Conservation (phyloP, 129 eudicot species). For the Pulicaria dysenterica region DNA sequence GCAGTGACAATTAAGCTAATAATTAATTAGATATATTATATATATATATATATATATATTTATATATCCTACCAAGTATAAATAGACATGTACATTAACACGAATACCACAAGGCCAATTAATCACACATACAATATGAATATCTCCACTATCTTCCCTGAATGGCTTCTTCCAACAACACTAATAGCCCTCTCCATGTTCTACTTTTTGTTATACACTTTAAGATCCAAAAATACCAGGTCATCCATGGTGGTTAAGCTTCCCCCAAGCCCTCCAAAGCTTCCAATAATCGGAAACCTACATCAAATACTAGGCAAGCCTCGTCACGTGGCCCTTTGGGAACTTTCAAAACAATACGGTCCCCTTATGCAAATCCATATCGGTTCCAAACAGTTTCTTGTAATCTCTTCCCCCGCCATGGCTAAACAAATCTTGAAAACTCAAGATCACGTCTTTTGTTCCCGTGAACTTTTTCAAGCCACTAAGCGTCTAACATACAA, state of each 20-base stretch:
- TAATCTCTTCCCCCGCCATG: slow-evolving; percentile 28
- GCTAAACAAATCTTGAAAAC: slow-evolving; percentile 32
- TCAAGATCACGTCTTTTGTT: slow-evolving; percentile 22
- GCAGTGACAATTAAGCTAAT: too few relatives aligned
- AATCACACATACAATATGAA: background rate
- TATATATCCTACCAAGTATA: too few relatives aligned
- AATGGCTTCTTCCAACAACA: slow-evolving; percentile 23
- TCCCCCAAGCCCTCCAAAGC: slow-evolving; percentile 25
- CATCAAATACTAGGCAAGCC: slow-evolving; percentile 18
- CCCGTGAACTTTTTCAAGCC: background rate
- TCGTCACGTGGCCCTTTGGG: slow-evolving; percentile 21
- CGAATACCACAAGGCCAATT: too few relatives aligned
- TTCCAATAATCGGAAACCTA: slow-evolving; percentile 26
- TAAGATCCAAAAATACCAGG: background rate
- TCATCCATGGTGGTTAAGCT: background rate
- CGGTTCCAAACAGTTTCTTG: slow-evolving; percentile 9
- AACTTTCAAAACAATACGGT: slow-evolving; percentile 29
- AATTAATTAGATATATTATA: too few relatives aligned
- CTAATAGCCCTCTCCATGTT: background rate
- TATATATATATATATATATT: too few relatives aligned
- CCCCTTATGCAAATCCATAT: slow-evolving; percentile 14
- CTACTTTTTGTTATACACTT: background rate
- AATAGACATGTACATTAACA: too few relatives aligned
- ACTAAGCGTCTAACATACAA: slow-evolving; percentile 22
- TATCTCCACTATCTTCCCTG: slow-evolving; percentile 1